Percentiles rank a stretch among this genome's conserved stretches.
phyloP scores from a whole-genome alignment of 2,329 filamentous ascomycete species.

The Arthrobotrys iridis region DNA sequence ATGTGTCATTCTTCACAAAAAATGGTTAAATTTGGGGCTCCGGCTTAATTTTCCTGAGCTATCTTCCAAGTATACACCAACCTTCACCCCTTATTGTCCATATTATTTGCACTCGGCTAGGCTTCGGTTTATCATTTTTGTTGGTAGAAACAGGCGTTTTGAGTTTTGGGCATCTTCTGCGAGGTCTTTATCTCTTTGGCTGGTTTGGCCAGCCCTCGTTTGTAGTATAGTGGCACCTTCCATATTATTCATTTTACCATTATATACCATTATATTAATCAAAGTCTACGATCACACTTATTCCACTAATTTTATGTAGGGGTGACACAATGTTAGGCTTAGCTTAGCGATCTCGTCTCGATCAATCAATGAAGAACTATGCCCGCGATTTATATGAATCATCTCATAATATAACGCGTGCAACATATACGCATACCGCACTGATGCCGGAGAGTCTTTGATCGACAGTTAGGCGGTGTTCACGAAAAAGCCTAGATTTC shows the following conservation, averaged over 20 bases:
- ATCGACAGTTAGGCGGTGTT: conserved; percentile 18
- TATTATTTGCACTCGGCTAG: neutral
- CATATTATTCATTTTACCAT: no score
- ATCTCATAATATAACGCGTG: conserved; percentile 1
- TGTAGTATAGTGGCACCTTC: no score
- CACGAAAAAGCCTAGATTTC: conserved; percentile 9
- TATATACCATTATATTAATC: no score
- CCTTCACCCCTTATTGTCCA: conserved; percentile 10
- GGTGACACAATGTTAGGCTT: neutral
- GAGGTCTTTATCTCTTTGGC: no score
- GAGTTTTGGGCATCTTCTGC: neutral
- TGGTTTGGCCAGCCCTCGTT: no score
- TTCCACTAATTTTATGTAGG: no score
- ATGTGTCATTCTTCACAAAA: no score
- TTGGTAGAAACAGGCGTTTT: conserved; percentile 4
- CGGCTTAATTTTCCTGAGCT: no score
- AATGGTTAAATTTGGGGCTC: no score
- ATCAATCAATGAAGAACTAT: conserved; percentile 36
- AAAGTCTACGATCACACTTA: no score
- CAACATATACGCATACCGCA: conserved; percentile 29
- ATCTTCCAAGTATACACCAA: conserved; percentile 28
- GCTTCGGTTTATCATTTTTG: neutral
- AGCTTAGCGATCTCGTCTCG: conserved; percentile 25
- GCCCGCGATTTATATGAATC: conserved; percentile 7
- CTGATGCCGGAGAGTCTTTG: neutral